These are phyloP conservation scores for Colletotrichum tropicicola DNA, from an alignment of 2,329 filamentous ascomycete genomes.

Conservation along the genomic window DNA sequence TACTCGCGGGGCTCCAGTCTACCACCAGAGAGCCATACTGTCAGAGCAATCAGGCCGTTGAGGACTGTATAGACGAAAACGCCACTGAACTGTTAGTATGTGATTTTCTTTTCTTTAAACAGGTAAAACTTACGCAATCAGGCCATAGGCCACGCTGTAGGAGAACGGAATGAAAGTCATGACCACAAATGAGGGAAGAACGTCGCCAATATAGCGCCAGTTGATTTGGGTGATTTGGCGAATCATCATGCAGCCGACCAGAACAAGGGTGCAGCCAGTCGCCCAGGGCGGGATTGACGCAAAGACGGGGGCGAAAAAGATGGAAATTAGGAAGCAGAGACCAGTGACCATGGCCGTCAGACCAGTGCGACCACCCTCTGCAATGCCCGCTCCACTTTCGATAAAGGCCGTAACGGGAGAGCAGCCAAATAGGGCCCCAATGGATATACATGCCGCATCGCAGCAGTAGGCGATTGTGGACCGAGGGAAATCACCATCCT, in stretches of 20 bases:
- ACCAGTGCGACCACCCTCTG: conserved; percentile 78
- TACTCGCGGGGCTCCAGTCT: conserved; percentile 59
- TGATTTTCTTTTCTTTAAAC: neutral
- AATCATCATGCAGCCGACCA: conserved; percentile 82
- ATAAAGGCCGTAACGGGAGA: conserved; percentile 80
- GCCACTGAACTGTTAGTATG: conserved; percentile 45
- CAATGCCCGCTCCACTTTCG: conserved; percentile 79
- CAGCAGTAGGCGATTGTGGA: conserved; percentile 82
- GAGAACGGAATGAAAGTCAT: conserved; percentile 81
- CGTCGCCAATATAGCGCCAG: conserved; percentile 80
- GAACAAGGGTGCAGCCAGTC: conserved; percentile 76
- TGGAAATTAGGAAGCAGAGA: conserved; percentile 73
- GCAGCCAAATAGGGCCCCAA: conserved; percentile 74
- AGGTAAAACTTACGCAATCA: conserved; percentile 70
- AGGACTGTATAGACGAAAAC: conserved; percentile 63
- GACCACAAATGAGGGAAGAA: conserved; percentile 79
- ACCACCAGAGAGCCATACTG: conserved; percentile 53
- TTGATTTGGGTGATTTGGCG: conserved; percentile 79
- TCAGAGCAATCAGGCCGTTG: conserved; percentile 55
- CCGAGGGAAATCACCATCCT: conserved; percentile 84
- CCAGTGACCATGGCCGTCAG: conserved; percentile 76
- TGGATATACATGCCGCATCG: conserved; percentile 76
- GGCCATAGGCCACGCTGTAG: conserved; percentile 80
- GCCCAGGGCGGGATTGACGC: conserved; percentile 83
- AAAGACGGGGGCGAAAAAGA: conserved; percentile 82